Conservation (phyloP, 129 eudicot species). For the Centella asiatica region DNA sequence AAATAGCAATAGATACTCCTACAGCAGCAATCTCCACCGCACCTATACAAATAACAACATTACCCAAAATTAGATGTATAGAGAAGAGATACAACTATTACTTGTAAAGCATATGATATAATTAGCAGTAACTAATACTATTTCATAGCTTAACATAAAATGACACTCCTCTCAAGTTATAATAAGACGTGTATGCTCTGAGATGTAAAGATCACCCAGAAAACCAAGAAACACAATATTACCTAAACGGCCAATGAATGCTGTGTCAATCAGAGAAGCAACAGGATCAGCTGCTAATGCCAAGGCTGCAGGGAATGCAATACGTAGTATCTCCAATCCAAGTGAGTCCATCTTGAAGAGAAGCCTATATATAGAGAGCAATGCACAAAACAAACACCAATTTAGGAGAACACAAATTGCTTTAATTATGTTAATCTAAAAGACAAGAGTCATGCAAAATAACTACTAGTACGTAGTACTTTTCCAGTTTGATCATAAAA, state of each 20-base stretch:
- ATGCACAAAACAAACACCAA: neutral
- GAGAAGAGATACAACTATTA: too few species aligned
- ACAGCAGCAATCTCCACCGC: conserved; percentile 85
- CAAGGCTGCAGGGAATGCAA: conserved; percentile 85
- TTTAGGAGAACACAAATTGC: neutral
- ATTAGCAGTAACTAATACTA: too few species aligned
- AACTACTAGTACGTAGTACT: neutral
- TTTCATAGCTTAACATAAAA: too few species aligned
- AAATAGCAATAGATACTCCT: conserved; percentile 77
- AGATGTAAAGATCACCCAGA: neutral
- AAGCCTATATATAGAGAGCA: conserved; percentile 25
- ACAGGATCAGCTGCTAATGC: conserved; percentile 94
- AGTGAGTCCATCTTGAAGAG: conserved; percentile 73
- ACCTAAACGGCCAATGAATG: conserved; percentile 81
- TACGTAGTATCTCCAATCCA: conserved; percentile 60
- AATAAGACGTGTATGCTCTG: too few species aligned
- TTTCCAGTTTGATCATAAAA: too few species aligned
- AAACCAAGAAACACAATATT: neutral
- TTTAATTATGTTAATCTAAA: neutral
- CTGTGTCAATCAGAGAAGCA: conserved; percentile 88
- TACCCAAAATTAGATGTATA: too few species aligned
- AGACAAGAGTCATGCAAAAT: neutral
- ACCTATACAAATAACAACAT: conserved; percentile 34
- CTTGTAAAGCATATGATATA: too few species aligned
- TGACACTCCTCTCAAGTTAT: too few species aligned